A percentile compares a stretch with the other conserved stretches of the same genome.
phyloP scores from a whole-genome alignment of 176 grass and related monocot genomes.

The Urochloa ruziziensis region DNA sequence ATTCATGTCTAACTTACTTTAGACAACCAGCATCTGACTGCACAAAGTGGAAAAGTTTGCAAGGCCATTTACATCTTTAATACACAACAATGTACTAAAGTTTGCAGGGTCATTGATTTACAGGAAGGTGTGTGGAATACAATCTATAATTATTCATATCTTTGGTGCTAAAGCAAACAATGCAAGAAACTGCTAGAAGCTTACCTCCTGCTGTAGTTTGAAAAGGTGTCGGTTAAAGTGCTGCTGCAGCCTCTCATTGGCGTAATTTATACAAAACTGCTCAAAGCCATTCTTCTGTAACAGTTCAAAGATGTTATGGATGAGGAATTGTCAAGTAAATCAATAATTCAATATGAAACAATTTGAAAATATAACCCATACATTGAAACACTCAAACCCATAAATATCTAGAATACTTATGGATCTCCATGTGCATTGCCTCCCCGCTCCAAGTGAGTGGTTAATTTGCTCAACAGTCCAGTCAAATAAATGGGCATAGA shows the following conservation, averaged over 20 bases:
- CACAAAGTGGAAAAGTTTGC: not conserved
- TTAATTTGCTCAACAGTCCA: slow-evolving; percentile 93
- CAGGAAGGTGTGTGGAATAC: not conserved
- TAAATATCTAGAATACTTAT: slow-evolving; percentile 99
- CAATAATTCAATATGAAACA: slow-evolving; percentile 22
- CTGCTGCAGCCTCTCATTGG: slow-evolving; percentile 96
- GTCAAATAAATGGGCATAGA: slow-evolving; percentile 89
- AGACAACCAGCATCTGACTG: not conserved
- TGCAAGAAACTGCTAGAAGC: slow-evolving; percentile 10
- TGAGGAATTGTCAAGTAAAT: slow-evolving; percentile 4
- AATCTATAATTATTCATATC: slow-evolving; percentile 8
- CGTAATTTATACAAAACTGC: slow-evolving; percentile 99
- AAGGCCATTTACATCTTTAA: not conserved
- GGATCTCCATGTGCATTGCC: slow-evolving; percentile 55
- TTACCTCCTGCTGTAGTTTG: slow-evolving; percentile 93
- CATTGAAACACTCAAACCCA: slow-evolving; percentile 94
- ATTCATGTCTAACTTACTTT: slow-evolving; percentile 5
- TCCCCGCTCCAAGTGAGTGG: slow-evolving; percentile 63
- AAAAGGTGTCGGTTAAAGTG: slow-evolving; percentile 96
- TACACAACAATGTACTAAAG: not conserved
- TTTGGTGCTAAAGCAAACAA: slow-evolving; percentile 3
- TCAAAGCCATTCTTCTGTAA: slow-evolving; percentile 95
- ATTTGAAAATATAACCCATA: slow-evolving; percentile 48
- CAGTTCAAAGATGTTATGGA: slow-evolving; percentile 26
- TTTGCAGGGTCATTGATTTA: slow-evolving; percentile 10